Percentiles rank a stretch among this genome's conserved stretches.
Evolutionary conservation across 192 early-diverging fungal genomes (phyloP).

Genomic region (Backusella westeae): DNA sequence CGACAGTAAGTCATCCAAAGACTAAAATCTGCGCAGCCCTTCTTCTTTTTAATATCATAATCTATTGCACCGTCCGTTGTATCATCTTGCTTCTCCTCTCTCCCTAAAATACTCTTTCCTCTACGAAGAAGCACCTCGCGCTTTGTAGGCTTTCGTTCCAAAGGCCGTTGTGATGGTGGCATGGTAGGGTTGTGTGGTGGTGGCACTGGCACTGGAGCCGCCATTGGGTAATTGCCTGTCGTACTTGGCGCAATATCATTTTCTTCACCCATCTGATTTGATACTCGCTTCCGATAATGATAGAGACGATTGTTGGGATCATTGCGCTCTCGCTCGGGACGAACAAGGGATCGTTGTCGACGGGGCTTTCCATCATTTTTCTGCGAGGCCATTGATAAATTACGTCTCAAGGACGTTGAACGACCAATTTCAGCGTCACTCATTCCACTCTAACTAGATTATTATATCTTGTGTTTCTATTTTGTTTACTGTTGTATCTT

Average conservation of each 20-base stretch:
- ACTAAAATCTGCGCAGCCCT: constrained; percentile 18
- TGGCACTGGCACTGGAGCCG: not conserved
- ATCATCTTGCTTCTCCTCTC: constrained; percentile 30
- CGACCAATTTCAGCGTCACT: constrained; percentile 3
- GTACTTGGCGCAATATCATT: constrained; percentile 38
- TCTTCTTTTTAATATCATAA: not conserved
- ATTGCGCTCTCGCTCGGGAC: constrained; percentile 62
- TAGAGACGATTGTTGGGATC: constrained; percentile 45
- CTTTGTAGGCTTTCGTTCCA: constrained; percentile 12
- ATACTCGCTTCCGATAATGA: constrained; percentile 37
- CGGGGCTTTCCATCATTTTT: constrained; percentile 51
- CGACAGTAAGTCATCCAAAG: constrained; percentile 43
- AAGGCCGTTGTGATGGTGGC: not conserved
- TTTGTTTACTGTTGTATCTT: not conserved
- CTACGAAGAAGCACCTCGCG: constrained; percentile 38
- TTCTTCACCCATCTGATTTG: constrained; percentile 35
- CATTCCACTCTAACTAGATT: constrained; percentile 1
- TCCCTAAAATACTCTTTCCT: constrained; percentile 39
- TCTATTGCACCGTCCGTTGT: constrained; percentile 1
- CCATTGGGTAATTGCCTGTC: constrained; percentile 30
- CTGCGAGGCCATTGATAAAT: constrained; percentile 63
- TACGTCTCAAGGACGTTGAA: constrained; percentile 39
- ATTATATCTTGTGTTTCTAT: not conserved
- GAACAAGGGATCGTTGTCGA: constrained; percentile 64
- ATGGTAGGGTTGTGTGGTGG: not conserved